Evolutionary conservation across 495 filamentous ascomycete species (phyloP), one percentile per base, ranked within the genome.

Genomic region (Trichoderma orchidacearum): DNA sequence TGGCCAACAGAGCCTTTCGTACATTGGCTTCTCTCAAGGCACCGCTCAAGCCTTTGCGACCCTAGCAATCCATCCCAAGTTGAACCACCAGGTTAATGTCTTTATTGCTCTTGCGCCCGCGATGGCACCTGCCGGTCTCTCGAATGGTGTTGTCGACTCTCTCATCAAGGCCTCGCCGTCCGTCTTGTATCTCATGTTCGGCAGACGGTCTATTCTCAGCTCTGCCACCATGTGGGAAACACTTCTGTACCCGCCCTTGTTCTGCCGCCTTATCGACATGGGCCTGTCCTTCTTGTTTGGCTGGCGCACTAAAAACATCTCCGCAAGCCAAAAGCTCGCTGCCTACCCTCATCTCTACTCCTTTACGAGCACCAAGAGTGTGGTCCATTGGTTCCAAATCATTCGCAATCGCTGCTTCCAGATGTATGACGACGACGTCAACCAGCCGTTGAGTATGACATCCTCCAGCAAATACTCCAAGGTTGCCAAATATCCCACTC

Each of bases 301-400:
- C 62, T 98, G 93, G 93, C 77, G 78, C 29, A 85, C 84, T n/a
- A 70, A 75, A 58, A 98, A 96, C 64, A 96, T 98, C 62, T 83
- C 81, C 29, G 75, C 80, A 15, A 83, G 84, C 48, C 93, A 98
- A 70, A 98, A 98, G 68, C 81, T 97, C 5, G 93, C 93, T 27
- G 90, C 90, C n/a, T 98, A 98, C 63, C 83, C 92, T 27, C 94
- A 98, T 68, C 73, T 98, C 1, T 98, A 94, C 66, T 96, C 90
- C 2, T 97, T 90, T 66, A 96, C 93, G 0, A 92, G 87, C 64
- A 95, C 90, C 57, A 98, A 98, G 65, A 87, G 84, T 13, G 88
- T 96, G 8, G 93, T 98, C 0, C 93, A 98, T 63, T 98, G 93
- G 93, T 98, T 98, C 70, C 93, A 98, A 64, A 96, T 98, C 62